Percentiles rank a stretch among this genome's conserved stretches.
These are phyloP conservation scores for Periglandula ipomoeae DNA, from an alignment of 2,329 filamentous ascomycete genomes.

Conservation along the genomic window DNA sequence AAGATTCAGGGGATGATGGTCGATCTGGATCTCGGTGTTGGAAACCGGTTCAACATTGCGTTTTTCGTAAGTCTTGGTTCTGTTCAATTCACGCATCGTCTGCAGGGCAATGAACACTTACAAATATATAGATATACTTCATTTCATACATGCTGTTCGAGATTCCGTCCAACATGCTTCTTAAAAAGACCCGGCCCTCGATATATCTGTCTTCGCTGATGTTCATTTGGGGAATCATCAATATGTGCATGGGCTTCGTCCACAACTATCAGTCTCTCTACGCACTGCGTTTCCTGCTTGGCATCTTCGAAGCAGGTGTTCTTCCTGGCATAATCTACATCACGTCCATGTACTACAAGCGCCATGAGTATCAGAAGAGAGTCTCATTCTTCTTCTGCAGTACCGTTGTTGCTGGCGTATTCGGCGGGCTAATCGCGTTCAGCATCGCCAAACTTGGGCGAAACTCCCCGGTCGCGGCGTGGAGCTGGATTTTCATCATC, in stretches of 20 bases:
- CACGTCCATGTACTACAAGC: conserved; percentile 39
- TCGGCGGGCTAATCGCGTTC: too few species aligned
- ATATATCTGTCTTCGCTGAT: conserved; percentile 27
- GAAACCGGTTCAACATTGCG: too few species aligned
- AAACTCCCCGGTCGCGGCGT: too few species aligned
- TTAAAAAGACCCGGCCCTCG: conserved; percentile 31
- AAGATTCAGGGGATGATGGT: too few species aligned
- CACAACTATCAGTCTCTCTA: conserved; percentile 23
- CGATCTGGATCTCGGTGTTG: too few species aligned
- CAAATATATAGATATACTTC: conserved; percentile 21
- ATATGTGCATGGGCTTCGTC: conserved; percentile 29
- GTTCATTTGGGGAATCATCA: conserved; percentile 30
- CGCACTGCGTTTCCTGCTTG: conserved; percentile 28
- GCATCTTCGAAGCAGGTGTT: conserved; percentile 30
- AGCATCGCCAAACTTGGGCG: too few species aligned
- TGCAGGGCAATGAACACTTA: too few species aligned
- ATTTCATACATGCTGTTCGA: conserved; percentile 35
- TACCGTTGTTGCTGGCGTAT: conserved; percentile 29
- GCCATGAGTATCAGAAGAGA: conserved; percentile 39
- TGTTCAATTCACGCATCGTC: too few species aligned
- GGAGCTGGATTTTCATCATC: too few species aligned
- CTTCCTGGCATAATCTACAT: too few species aligned
- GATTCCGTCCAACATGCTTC: conserved; percentile 36
- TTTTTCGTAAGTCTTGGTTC: too few species aligned
- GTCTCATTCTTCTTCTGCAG: conserved; percentile 33